Conservation (phyloP, 805 yeast genomes). For the Cyberlindnera americana region DNA sequence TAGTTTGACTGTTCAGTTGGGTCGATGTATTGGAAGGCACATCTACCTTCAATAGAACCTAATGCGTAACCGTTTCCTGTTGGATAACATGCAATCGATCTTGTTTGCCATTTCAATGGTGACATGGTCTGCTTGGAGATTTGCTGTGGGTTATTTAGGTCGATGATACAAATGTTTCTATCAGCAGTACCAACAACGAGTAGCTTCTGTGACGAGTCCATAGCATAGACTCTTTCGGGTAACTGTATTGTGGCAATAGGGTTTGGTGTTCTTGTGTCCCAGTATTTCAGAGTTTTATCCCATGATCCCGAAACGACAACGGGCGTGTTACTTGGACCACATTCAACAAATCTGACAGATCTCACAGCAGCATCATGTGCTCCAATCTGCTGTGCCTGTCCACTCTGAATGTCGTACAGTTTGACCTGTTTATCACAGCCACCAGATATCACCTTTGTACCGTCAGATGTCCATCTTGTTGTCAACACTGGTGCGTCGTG, state of each 20-base stretch:
- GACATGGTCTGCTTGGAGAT: slow-evolving; percentile 71
- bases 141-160: slow-evolving; percentile 76
- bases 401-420: slow-evolving; percentile 75
- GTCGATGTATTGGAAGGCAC: slow-evolving; percentile 90
- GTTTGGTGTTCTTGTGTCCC: slow-evolving; percentile 87
- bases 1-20: slow-evolving; percentile 66
- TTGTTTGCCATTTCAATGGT: slow-evolving; percentile 87
- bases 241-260: slow-evolving; percentile 78
- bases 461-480: slow-evolving; percentile 82
- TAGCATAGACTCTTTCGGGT: slow-evolving; percentile 87
- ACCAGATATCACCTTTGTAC: slow-evolving; percentile 81
- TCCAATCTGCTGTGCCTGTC: slow-evolving; percentile 83
- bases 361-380: slow-evolving; percentile 79
- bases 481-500: slow-evolving; percentile 86
- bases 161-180: slow-evolving; percentile 71
- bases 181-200: slow-evolving; percentile 95
- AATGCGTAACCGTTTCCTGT: slow-evolving; percentile 90
- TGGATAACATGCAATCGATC: slow-evolving; percentile 80
- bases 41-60: slow-evolving; percentile 93
- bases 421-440: slow-evolving; percentile 90
- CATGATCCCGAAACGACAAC: slow-evolving; percentile 91
- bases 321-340: slow-evolving; percentile 75
- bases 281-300: slow-evolving; percentile 92
- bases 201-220: slow-evolving; percentile 79
- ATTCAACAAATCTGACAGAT: slow-evolving; percentile 69